These are phyloP conservation scores for Cryphonectria radicalis DNA, from an alignment of 2,329 filamentous ascomycete genomes.

Conservation along the genomic window DNA sequence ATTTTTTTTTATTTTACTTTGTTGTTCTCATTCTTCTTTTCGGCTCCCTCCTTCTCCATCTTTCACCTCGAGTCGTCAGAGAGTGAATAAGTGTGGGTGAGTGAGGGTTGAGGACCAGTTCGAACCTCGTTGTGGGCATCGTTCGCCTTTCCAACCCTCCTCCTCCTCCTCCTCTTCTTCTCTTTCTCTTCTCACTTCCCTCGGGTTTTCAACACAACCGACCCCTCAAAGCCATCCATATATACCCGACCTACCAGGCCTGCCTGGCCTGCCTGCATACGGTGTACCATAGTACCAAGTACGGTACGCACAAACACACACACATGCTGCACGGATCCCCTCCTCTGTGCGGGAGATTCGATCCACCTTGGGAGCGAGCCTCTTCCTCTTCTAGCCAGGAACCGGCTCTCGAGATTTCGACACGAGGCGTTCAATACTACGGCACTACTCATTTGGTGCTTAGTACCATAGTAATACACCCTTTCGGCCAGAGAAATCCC, in stretches of 20 bases:
- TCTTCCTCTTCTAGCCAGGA: not conserved
- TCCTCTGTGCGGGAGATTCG: not conserved
- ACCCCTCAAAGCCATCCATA: not conserved
- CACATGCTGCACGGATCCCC: not conserved
- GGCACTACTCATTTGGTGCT: not conserved
- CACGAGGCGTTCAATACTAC: constrained; percentile 1
- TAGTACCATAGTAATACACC: not conserved
- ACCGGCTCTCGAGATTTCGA: not conserved
- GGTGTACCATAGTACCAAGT: not conserved
- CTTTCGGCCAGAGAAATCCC: not conserved
- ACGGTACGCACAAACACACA: not conserved
- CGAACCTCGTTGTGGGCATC: not conserved
- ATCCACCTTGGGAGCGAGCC: not conserved
- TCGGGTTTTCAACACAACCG: not conserved
- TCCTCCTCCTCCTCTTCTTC: too few relatives aligned
- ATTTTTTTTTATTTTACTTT: not conserved
- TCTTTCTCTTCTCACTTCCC: not conserved
- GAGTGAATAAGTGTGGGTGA: too few relatives aligned
- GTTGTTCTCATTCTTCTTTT: not conserved
- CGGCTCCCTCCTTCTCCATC: not conserved
- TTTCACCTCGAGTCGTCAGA: not conserved
- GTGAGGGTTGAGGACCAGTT: not conserved
- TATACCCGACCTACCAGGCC: not conserved
- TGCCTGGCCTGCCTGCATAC: not conserved
- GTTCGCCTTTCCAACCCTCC: not conserved